Evolutionary conservation across 2,329 filamentous ascomycete genomes (phyloP).

Genomic region (Talaromyces islandicus): DNA sequence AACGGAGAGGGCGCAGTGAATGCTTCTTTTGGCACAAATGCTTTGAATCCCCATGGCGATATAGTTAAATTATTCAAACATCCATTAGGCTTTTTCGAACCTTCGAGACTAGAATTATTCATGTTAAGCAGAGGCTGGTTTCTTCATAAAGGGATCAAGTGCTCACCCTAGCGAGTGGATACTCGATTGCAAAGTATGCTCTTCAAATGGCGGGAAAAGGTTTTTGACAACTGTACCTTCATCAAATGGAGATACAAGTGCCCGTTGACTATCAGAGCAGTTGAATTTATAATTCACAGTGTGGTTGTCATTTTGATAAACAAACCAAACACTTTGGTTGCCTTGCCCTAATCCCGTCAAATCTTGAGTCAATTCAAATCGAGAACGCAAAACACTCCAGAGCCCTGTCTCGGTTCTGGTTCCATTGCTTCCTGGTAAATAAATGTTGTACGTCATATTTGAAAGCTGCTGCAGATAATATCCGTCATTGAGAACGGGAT

Average conservation of each 20-base stretch:
- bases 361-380: slow-evolving; percentile 43
- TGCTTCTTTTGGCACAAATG: slow-evolving; percentile 45
- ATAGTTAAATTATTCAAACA: slow-evolving; percentile 47
- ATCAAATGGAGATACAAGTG: slow-evolving; percentile 49
- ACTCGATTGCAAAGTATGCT: slow-evolving; percentile 42
- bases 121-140: not conserved
- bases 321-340: slow-evolving; percentile 33
- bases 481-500: slow-evolving; percentile 51
- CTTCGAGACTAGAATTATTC: slow-evolving; percentile 26
- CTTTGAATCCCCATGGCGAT: slow-evolving; percentile 49
- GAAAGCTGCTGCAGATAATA: slow-evolving; percentile 47
- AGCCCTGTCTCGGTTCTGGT: slow-evolving; percentile 48
- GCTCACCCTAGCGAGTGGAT: slow-evolving; percentile 31
- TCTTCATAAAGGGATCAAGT: not conserved
- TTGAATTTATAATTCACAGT: slow-evolving; percentile 48
- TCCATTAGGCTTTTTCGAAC: slow-evolving; percentile 42
- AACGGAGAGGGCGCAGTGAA: slow-evolving; percentile 46
- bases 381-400: slow-evolving; percentile 49
- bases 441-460: slow-evolving; percentile 44
- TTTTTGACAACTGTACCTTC: slow-evolving; percentile 49
- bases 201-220: slow-evolving; percentile 53
- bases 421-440: slow-evolving; percentile 43
- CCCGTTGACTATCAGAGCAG: slow-evolving; percentile 38
- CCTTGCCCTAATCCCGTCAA: slow-evolving; percentile 27
- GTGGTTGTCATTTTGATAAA: slow-evolving; percentile 33